phyloP scores from a whole-genome alignment of 2,329 filamentous ascomycete species.

The Macrophomina pseudophaseolina region DNA sequence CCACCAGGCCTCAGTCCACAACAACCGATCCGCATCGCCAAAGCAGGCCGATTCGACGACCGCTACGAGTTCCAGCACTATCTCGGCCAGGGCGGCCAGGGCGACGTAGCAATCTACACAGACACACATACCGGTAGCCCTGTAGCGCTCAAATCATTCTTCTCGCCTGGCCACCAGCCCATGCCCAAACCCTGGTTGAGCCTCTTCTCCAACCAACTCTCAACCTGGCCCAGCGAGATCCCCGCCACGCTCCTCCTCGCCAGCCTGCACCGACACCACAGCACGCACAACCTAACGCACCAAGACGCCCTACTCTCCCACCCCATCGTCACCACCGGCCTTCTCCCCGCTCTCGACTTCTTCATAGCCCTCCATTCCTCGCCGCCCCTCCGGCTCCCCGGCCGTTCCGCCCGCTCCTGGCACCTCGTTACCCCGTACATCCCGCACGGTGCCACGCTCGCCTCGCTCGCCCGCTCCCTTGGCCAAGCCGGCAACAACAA shows the following conservation, averaged over 20 bases:
- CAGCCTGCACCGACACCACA: slow-evolving; percentile 7
- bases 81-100: not conserved
- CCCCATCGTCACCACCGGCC: slow-evolving; percentile 25
- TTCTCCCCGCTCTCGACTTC: slow-evolving; percentile 14
- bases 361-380: slow-evolving; percentile 1
- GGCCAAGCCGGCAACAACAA: slow-evolving; percentile 16
- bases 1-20: not conserved
- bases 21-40: slow-evolving; percentile 4
- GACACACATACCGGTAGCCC: not conserved
- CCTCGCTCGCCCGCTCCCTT: not conserved
- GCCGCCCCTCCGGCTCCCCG: not conserved
- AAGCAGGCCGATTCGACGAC: slow-evolving; percentile 11
- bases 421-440: slow-evolving; percentile 30
- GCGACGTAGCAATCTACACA: not conserved
- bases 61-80: slow-evolving; percentile 7
- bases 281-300: not conserved
- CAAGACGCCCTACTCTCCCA: not conserved
- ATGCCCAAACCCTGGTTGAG: not conserved
- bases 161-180: not conserved
- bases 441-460: slow-evolving; percentile 27
- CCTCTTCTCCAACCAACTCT: slow-evolving; percentile 1
- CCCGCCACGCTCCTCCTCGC: slow-evolving; percentile 35
- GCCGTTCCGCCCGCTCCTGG: slow-evolving; percentile 27
- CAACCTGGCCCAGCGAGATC: slow-evolving; percentile 37
- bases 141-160: slow-evolving; percentile 6